Base-by-base conservation (phyloP, 176 grass and related monocot genomes). In the Calamus simplicifolius region DNA sequence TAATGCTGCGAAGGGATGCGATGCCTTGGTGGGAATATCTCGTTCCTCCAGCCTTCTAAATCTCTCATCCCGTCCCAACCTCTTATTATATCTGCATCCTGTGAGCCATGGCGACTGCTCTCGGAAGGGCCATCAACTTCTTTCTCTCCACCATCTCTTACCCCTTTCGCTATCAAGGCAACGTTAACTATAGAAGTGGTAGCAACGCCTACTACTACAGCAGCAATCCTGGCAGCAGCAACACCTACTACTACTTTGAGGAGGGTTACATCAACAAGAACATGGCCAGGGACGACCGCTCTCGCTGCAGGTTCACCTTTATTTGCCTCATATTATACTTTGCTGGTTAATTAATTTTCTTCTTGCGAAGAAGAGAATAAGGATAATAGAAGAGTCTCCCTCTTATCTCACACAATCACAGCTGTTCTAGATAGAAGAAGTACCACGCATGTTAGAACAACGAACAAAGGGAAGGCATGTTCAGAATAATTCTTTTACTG, bases 211-310 rank as follows among this genome's bases (percentile, higher is more conserved):
- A 71, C 56, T 60, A 61, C 56, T 52, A 71, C 48, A 52, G 25
- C 56, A 71, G 19, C 48, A 52, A 50, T 19, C 18, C 25, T 27
- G 51, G 43, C 48, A 51, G 68, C 68, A 18, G 70, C 19, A 62
- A 18, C 70, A 55, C 6, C 50, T 27, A 43, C 70, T 73, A 31
- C 57, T 52, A 21, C 48, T 43, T 13, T 10, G 15, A n/a, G 18
- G 58, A 26, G 16, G 19, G 16, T 4, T 30, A 71, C 15, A 61
- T 2, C 31, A 49, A 26, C 13, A 63, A 50, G 51, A 68, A 56
- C 48, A 71, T 71, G 56, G 26, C 38, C 48, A 71, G 31, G 48
- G 69, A 28, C 35, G 57, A 48, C 69, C 69, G 51, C 57, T 71
- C 16, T 59, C 69, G 17, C 19, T 71, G 57, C 69, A 71, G 69